Conservation (phyloP, 805 yeast species). For the Ogataea siamensis region DNA sequence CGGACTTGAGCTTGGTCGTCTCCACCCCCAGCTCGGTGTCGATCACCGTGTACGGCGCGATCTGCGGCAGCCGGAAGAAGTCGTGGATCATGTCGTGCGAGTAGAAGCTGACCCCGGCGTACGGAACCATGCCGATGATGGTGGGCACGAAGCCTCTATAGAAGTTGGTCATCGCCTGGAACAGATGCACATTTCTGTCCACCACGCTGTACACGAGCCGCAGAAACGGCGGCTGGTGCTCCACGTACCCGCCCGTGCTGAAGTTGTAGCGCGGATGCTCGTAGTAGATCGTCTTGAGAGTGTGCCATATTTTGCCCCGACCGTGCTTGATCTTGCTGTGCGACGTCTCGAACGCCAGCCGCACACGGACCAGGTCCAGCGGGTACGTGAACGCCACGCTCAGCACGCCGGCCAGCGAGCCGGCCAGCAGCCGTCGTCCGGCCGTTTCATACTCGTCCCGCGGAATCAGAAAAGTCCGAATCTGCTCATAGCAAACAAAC, state of each 20-base stretch:
- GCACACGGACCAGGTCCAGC: constrained; percentile 81
- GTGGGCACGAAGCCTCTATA: constrained; percentile 96
- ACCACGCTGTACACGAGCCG: constrained; percentile 29
- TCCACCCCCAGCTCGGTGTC: constrained; percentile 18
- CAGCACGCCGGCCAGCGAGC: constrained; percentile 84
- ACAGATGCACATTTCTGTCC: constrained; percentile 34
- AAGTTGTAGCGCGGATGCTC: constrained; percentile 34
- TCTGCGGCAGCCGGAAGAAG: constrained; percentile 59
- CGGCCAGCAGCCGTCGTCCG: constrained; percentile 76
- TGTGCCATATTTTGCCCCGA: constrained; percentile 34
- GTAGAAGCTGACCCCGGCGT: constrained; percentile 96
- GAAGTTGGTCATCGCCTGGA: constrained; percentile 58
- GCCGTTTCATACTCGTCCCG: constrained; percentile 73
- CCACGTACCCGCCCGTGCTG: constrained; percentile 31
- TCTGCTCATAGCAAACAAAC: constrained; percentile 94
- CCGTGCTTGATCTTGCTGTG: constrained; percentile 27
- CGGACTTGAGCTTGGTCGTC: constrained; percentile 27
- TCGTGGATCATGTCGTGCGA: constrained; percentile 93
- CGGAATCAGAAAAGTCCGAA: constrained; percentile 77
- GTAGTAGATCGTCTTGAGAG: constrained; percentile 31
- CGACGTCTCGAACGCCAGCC: constrained; percentile 85
- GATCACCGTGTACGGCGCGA: constrained; percentile 54
- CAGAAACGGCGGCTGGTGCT: constrained; percentile 31
- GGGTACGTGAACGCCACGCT: constrained; percentile 92
- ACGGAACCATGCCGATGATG: constrained; percentile 92